Evolutionary conservation across 345 rosid species (phyloP).

Genomic region (Brassica nigra): DNA sequence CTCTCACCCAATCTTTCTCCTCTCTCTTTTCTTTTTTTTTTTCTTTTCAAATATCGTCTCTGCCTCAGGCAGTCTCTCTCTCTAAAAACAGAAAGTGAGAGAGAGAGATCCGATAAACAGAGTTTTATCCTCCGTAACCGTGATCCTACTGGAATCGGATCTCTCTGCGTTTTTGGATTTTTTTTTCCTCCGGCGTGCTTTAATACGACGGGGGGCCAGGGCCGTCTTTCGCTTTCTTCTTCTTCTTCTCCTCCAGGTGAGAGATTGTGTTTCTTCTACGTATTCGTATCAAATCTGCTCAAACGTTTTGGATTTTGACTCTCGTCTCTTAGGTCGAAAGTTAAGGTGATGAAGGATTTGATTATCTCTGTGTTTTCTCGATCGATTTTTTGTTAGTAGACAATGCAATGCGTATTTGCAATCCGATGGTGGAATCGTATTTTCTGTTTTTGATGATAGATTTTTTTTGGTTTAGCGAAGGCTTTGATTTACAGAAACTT

Average conservation of each 20-base stretch:
- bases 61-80: background rate
- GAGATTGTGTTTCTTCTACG: background rate
- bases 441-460: background rate
- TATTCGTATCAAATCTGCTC: background rate
- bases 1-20: constrained; percentile 8
- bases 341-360: background rate
- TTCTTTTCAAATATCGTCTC: background rate
- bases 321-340: background rate
- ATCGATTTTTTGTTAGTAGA: background rate
- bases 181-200: constrained; percentile 18
- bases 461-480: background rate
- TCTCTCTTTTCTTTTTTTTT: background rate
- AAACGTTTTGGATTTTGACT: background rate
- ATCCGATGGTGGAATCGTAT: background rate
- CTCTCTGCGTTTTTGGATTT: constrained; percentile 13
- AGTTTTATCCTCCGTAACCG: constrained; percentile 11
- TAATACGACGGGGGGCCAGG: constrained; percentile 18
- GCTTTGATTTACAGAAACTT: background rate
- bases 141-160: constrained; percentile 26
- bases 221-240: constrained; percentile 24
- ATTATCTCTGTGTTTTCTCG: background rate
- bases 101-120: constrained; percentile 30
- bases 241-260: constrained; percentile 34
- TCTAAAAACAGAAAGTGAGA: constrained; percentile 4
- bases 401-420: background rate